Conservation (phyloP, 768 basidiomycete species). For the Naganishia friedmannii region DNA sequence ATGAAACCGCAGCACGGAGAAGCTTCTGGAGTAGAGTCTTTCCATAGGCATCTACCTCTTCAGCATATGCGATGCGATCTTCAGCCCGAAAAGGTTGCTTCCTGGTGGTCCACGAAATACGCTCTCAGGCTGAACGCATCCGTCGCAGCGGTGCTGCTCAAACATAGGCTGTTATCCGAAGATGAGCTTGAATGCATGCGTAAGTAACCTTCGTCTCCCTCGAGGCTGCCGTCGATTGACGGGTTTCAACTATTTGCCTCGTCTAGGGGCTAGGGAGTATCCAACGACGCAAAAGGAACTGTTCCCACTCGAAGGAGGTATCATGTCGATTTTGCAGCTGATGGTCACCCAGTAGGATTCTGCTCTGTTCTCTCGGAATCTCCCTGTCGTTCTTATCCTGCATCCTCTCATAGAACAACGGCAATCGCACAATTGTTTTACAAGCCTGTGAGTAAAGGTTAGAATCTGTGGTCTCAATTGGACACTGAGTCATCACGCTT, state of each 20-base stretch:
- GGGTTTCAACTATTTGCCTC: background rate
- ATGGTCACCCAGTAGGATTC: slow-evolving; percentile 20
- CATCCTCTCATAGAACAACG: slow-evolving; percentile 40
- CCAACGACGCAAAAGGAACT: background rate
- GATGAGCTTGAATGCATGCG: slow-evolving; percentile 1
- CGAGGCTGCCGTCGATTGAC: background rate
- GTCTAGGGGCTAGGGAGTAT: slow-evolving; percentile 23
- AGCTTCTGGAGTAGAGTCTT: slow-evolving; percentile 21
- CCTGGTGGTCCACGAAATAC: slow-evolving; percentile 60
- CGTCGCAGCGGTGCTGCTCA: slow-evolving; percentile 57
- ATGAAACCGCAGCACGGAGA: slow-evolving; percentile 56
- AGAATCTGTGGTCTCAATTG: background rate
- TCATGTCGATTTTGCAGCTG: slow-evolving; percentile 6
- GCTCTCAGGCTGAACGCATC: slow-evolving; percentile 60
- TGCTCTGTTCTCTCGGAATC: background rate
- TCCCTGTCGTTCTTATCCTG: background rate
- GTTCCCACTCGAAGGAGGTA: slow-evolving; percentile 16
- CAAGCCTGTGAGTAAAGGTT: slow-evolving; percentile 40
- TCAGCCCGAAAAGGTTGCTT: slow-evolving; percentile 57
- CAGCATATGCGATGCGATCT: slow-evolving; percentile 57
- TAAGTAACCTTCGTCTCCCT: background rate
- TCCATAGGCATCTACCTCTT: slow-evolving; percentile 10
- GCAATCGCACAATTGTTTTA: slow-evolving; percentile 59
- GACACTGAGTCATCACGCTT: background rate
- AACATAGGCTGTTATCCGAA: background rate